Conservation (phyloP, 225 moss, liverwort and hornwort species). For the Rhytidiadelphus loreus region DNA sequence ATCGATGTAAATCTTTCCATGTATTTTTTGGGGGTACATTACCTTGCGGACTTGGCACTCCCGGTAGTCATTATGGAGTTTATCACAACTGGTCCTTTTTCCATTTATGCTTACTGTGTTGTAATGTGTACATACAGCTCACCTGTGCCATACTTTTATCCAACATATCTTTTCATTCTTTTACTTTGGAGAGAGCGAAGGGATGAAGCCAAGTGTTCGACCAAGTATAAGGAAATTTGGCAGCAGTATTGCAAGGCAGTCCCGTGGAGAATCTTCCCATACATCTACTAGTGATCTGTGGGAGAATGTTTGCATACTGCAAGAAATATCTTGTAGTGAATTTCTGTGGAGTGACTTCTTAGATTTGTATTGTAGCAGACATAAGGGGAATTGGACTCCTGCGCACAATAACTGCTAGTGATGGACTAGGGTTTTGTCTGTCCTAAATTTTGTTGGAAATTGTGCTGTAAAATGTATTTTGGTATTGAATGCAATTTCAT, state of each 20-base stretch:
- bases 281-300: constrained; percentile 40
- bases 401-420: not conserved
- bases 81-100: not conserved
- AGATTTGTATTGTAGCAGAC: not conserved
- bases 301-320: not conserved
- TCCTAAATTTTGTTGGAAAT: not conserved
- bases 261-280: constrained; percentile 87
- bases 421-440: not conserved
- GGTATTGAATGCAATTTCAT: not conserved
- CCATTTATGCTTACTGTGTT: not conserved
- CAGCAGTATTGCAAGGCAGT: constrained; percentile 69
- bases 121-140: constrained; percentile 34
- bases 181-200: constrained; percentile 87
- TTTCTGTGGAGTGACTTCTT: not conserved
- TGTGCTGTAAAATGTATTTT: not conserved
- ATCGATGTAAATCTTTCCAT: not conserved
- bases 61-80: too few species aligned
- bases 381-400: constrained; percentile 1
- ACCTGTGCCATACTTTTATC: constrained; percentile 84
- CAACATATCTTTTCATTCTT: constrained; percentile 73
- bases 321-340: not conserved
- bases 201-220: constrained; percentile 81
- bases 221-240: constrained; percentile 90
- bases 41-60: not conserved
- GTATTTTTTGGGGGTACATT: not conserved